Evolutionary conservation across 1,139 yeast genomes (phyloP), one percentile per base, ranked within the genome.

Genomic region (Tardiomyces digboiensis): DNA sequence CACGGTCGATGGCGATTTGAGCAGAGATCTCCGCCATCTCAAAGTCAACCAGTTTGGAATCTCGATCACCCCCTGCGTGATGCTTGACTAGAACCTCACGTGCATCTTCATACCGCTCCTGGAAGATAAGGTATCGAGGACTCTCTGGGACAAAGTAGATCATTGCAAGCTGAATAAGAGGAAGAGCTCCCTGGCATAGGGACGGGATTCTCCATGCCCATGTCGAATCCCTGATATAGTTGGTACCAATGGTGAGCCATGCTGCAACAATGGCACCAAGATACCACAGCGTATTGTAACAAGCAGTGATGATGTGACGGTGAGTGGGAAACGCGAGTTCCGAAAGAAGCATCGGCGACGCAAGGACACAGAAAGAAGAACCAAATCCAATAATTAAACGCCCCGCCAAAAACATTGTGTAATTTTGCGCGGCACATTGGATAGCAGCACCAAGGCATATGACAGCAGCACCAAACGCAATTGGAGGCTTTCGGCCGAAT

Each of bases 101-200:
- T 18, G 82, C 81, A 51, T 78, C 80, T 39, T 71, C 71, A 47
- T 65, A 63, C 51, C 75, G 69, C 43, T 72, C 75, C 46, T 72
- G 68, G 20, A 80, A 68, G 52, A 80, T 66, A 52, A 82, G 70
- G 84, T 84, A 82, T 68, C 89, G 75, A 49, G 91, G 88, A 13
- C 86, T 79, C 57, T 82, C 89, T 8, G 76, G 73, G 48, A 68
- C 67, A 54, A 59, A 50, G 40, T 42, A 49, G 18, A 54, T 49
- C 21, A 51, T 42, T 42, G 47, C 13, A 14, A 53, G 37, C 50
- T 66, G 72, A 20, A 67, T n/a, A 5, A 61, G 14, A 14, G 76
- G 73, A 52, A 66, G 58, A 26, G 59, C 53, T 38, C 64, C 68
- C 57, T 73, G 74, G 39, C 68, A 36, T 45, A 65, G 55, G 7